Percentiles rank a stretch among this genome's conserved stretches.
phyloP scores from a whole-genome alignment of 164 flowering plant species.

The Euptelea pleiosperma region DNA sequence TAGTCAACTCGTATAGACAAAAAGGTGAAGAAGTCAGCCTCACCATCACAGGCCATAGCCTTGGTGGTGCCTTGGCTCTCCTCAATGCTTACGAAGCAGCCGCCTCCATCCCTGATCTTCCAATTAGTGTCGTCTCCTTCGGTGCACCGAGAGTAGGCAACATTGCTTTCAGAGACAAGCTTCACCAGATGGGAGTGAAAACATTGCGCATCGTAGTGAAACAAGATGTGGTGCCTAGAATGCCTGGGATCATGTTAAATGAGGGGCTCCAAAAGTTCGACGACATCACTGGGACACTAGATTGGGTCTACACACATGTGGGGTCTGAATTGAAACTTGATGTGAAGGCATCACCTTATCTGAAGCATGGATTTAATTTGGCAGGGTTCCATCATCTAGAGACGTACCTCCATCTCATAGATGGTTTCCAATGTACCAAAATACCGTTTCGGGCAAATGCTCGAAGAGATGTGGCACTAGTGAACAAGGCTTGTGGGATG shows the following conservation, averaged over 20 bases:
- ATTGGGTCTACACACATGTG: conserved; percentile 55
- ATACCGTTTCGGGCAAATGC: conserved; percentile 34
- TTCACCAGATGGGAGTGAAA: conserved; percentile 38
- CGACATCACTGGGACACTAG: conserved; percentile 26
- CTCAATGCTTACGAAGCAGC: conserved; percentile 57
- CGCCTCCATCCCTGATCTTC: conserved; percentile 23
- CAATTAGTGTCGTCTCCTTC: conserved; percentile 52
- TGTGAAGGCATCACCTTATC: conserved; percentile 31
- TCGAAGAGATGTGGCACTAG: conserved; percentile 40
- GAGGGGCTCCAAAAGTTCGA: conserved; percentile 31
- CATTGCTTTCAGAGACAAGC: conserved; percentile 36
- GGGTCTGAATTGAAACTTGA: conserved; percentile 56
- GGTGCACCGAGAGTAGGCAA: conserved; percentile 72
- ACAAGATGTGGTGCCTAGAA: conserved; percentile 50
- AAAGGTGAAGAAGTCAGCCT: conserved; percentile 56
- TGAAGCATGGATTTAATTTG: conserved; percentile 34
- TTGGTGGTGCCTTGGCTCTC: conserved; percentile 66
- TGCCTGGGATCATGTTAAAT: conserved; percentile 50
- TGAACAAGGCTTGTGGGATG: conserved; percentile 47
- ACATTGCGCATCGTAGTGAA: conserved; percentile 35
- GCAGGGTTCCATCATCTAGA: conserved; percentile 42
- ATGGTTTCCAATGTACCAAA: conserved; percentile 28
- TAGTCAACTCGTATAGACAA: conserved; percentile 28
- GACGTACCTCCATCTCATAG: conserved; percentile 55
- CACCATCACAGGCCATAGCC: conserved; percentile 70